A percentile compares a stretch with the other conserved stretches of the same genome.
Conservation (phyloP, 805 yeast genomes). For the Geotrichum ghanense region DNA sequence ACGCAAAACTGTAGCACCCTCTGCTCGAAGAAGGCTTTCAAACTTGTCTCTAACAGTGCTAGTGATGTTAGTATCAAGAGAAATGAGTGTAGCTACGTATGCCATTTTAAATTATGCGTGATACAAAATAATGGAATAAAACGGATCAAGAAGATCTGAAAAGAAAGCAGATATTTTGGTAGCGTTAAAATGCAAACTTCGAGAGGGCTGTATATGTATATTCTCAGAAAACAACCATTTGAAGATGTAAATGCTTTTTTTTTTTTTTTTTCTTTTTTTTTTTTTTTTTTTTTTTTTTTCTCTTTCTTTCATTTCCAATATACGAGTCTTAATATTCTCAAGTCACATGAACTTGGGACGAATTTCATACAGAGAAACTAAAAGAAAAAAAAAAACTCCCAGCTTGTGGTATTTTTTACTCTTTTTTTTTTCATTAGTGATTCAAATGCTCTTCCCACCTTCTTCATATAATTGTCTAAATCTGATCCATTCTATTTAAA, state of each 20-base stretch:
- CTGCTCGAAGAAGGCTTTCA: constrained; percentile 11
- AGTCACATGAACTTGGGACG: neutral
- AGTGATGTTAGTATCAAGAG: constrained; percentile 3
- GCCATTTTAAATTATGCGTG: constrained; percentile 5
- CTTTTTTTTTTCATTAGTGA: neutral
- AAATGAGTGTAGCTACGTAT: constrained; percentile 10
- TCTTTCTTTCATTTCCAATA: neutral
- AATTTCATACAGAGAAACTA: neutral
- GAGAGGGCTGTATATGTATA: no score
- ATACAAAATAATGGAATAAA: no score
- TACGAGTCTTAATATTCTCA: neutral
- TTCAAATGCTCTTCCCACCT: neutral
- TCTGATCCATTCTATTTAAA: no score
- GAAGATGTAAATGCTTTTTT: no score
- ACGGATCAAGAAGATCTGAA: no score
- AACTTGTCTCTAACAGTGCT: constrained; percentile 7
- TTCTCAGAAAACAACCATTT: no score
- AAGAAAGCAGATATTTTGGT: no score
- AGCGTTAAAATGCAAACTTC: no score
- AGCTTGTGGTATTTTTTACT: neutral
- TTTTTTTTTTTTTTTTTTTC: neutral
- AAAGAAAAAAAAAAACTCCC: neutral
- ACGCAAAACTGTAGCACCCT: constrained; percentile 12
- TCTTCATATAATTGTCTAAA: no score
- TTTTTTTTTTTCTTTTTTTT: neutral